Conservation (phyloP, 2,329 filamentous ascomycete species). For the Aspergillus pseudoglaucus region DNA sequence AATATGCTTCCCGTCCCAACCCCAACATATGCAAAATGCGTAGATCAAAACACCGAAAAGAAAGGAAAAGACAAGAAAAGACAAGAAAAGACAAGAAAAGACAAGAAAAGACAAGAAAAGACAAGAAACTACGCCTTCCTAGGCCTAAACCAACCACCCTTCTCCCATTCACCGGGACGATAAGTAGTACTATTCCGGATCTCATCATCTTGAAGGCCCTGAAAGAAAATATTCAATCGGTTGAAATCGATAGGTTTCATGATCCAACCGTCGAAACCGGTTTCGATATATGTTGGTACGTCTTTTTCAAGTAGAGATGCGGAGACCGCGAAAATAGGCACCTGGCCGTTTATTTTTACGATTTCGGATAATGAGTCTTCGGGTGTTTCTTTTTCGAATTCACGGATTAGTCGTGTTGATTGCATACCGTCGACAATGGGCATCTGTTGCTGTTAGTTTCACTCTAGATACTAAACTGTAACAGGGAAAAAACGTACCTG, state of each 20-base stretch:
- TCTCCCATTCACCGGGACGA: slow-evolving; percentile 67
- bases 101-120: no score
- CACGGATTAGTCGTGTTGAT: slow-evolving; percentile 77
- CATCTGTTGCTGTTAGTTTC: slow-evolving; percentile 55
- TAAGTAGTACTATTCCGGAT: slow-evolving; percentile 62
- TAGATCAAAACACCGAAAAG: not conserved
- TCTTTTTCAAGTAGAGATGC: slow-evolving; percentile 67
- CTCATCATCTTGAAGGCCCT: slow-evolving; percentile 59
- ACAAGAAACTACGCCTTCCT: slow-evolving; percentile 11
- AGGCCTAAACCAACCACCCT: slow-evolving; percentile 70
- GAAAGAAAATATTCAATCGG: slow-evolving; percentile 60
- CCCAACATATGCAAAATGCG: not conserved
- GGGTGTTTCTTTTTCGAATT: slow-evolving; percentile 55
- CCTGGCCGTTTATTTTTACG: slow-evolving; percentile 55
- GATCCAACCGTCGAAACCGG: slow-evolving; percentile 85
- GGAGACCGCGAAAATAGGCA: slow-evolving; percentile 84
- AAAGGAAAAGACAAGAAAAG: not conserved
- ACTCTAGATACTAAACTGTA: not conserved
- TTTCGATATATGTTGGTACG: slow-evolving; percentile 61
- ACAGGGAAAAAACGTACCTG: slow-evolving; percentile 54
- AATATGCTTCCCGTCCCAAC: not conserved
- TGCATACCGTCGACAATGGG: slow-evolving; percentile 87
- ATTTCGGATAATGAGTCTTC: slow-evolving; percentile 51
- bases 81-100: not conserved
- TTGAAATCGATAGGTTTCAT: slow-evolving; percentile 80